A percentile compares a stretch with the other conserved stretches of the same genome.
phyloP scores from a whole-genome alignment of 1,284 basidiomycete genomes.

The Marasmius sp. region DNA sequence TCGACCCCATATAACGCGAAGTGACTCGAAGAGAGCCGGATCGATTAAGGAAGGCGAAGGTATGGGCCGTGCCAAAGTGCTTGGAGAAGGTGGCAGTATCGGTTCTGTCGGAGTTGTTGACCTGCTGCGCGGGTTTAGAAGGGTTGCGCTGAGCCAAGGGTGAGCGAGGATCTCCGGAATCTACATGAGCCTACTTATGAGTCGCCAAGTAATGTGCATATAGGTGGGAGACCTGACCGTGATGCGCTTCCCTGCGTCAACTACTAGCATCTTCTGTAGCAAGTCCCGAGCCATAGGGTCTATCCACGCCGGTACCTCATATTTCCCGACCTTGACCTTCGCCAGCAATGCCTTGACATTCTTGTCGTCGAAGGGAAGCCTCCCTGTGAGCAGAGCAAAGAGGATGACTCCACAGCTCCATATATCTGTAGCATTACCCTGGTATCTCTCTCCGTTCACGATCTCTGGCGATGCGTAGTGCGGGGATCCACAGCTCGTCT shows the following conservation, averaged over 20 bases:
- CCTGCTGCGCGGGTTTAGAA: conserved; percentile 27
- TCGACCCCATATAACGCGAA: conserved; percentile 87
- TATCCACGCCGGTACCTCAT: conserved; percentile 76
- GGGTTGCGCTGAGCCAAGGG: conserved; percentile 68
- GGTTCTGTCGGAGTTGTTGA: conserved; percentile 37
- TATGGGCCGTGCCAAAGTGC: conserved; percentile 61
- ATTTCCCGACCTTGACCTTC: conserved; percentile 91
- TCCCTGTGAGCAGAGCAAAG: conserved; percentile 99
- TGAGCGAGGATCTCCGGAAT: conserved; percentile 88
- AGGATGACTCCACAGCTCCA: conserved; percentile 99
- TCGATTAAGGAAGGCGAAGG: conserved; percentile 77
- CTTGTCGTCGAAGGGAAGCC: conserved; percentile 93
- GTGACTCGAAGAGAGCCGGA: conserved; percentile 81
- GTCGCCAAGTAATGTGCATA: conserved; percentile 4
- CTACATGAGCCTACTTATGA: conserved; percentile 41
- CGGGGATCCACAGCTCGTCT: conserved; percentile 96
- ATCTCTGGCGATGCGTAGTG: conserved; percentile 99
- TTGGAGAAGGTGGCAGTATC: conserved; percentile 62
- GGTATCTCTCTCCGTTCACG: conserved; percentile 92
- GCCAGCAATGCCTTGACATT: conserved; percentile 78
- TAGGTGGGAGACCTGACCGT: conserved; percentile 53
- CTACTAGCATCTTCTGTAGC: conserved; percentile 82
- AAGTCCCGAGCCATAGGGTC: conserved; percentile 76
- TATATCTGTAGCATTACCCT: conserved; percentile 92
- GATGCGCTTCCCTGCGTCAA: conserved; percentile 86